These are phyloP conservation scores for Paralagenidium karlingii DNA, from an alignment of 352 stramenopile genomes.

Conservation along the genomic window DNA sequence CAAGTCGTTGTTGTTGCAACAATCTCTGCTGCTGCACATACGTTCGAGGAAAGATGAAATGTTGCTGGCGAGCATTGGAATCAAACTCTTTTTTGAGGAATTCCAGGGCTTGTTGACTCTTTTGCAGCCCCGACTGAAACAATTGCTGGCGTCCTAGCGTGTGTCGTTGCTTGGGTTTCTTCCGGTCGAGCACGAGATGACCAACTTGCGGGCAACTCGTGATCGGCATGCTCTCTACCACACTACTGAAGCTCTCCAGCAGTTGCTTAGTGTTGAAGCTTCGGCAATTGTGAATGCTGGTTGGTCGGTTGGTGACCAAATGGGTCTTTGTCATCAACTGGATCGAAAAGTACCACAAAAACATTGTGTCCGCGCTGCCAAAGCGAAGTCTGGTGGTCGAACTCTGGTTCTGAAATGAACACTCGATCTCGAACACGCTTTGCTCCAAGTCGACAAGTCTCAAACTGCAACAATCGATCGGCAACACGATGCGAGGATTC, in stretches of 20 bases:
- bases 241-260: conserved; percentile 27
- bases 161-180: too few species aligned
- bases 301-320: conserved; percentile 25
- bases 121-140: too few species aligned
- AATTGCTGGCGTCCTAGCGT: too few species aligned
- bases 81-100: too few species aligned
- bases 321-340: conserved; percentile 37
- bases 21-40: too few species aligned
- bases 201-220: too few species aligned
- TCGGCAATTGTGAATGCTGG: conserved; percentile 29
- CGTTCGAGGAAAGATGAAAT: too few species aligned
- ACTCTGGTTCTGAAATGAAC: conserved; percentile 31
- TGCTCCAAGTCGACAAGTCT: conserved; percentile 39
- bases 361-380: conserved; percentile 38
- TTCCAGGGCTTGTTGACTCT: too few species aligned
- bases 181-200: too few species aligned
- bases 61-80: too few species aligned
- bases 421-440: conserved; percentile 37
- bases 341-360: conserved; percentile 68
- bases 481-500: conserved; percentile 37
- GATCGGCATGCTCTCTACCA: conserved; percentile 45
- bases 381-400: conserved; percentile 33
- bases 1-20: too few species aligned
- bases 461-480: conserved; percentile 26
- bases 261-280: conserved; percentile 33